Percentiles rank a stretch among this genome's conserved stretches.
Evolutionary conservation across 2,329 filamentous ascomycete genomes (phyloP).

Genomic region (Fusarium subglutinans): DNA sequence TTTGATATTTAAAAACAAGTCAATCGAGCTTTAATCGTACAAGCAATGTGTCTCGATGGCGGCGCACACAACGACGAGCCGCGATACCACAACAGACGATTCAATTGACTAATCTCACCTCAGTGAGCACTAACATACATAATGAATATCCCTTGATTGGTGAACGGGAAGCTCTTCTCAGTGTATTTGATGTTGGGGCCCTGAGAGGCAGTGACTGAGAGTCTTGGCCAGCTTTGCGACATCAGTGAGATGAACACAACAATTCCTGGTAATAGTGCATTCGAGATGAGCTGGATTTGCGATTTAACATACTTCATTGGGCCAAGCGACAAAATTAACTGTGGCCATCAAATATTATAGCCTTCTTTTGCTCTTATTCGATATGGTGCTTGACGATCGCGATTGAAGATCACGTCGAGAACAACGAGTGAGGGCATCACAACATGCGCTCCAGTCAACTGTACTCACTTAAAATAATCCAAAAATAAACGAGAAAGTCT

Average conservation of each 20-base stretch:
- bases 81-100: too few species aligned
- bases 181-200: neutral
- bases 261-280: neutral
- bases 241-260: neutral
- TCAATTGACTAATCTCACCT: fast-evolving
- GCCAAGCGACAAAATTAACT: fast-evolving
- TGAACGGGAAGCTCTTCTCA: fast-evolving
- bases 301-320: fast-evolving
- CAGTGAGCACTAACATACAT: fast-evolving
- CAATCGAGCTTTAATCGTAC: too few species aligned
- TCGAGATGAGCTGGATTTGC: fast-evolving
- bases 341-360: fast-evolving
- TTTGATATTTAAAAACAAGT: too few species aligned
- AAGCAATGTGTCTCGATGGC: neutral
- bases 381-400: neutral
- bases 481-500: fast-evolving
- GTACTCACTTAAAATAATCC: fast-evolving
- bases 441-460: neutral
- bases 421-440: neutral
- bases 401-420: neutral
- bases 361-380: neutral
- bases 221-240: neutral
- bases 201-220: too few species aligned
- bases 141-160: fast-evolving
- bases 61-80: neutral